Evolutionary conservation across 179 eudicot species (phyloP), one percentile per base, ranked within the genome.

Genomic region (Beta macrorhiza): DNA sequence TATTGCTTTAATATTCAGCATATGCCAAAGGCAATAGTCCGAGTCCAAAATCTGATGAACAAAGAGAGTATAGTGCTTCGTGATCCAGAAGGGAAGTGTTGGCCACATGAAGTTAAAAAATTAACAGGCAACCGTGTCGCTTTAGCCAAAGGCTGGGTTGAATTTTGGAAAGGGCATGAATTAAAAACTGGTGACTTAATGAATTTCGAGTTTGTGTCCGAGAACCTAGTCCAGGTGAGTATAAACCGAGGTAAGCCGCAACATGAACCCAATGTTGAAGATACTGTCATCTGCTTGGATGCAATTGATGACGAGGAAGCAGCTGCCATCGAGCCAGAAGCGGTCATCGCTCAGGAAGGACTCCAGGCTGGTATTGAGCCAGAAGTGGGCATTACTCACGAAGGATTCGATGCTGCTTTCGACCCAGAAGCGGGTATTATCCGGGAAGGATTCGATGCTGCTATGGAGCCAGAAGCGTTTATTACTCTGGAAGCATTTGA

Each of bases 51-150:
- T 32, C 67, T 85, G 69, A 53, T 0, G 51, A 70, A 75, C 20
- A 82, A 85, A 79, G 80, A 75, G 5, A 78, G 8, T 11, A 63
- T 85, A 62, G 80, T 75, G 59, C 72, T 85, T 19, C 84, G 84
- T 44, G 87, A 82, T 72, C 80, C 82, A 7, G 82, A 85, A 9
- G 84, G 82, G 6, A 85, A 85, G 74, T 85, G 82, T 45, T 85
- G 87, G 87, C 82, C 87, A 12, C 49, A 82, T 25, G 37, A 85
- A 79, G 68, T 82, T 25, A 75, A 72, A 58, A 45, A 49, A 2
- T 51, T 78, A 20, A 22, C 59, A 11, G 82, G 77, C 12, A 75
- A 79, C 45, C 77, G 80, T 17, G 74, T 82, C 12, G 77, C 61
- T 65, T 76, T 79, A 62, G 64, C 80, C 37, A 78, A 75, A 13